These are phyloP conservation scores for Peltaster fructicola DNA, from an alignment of 2,329 filamentous ascomycete genomes.

Conservation along the genomic window DNA sequence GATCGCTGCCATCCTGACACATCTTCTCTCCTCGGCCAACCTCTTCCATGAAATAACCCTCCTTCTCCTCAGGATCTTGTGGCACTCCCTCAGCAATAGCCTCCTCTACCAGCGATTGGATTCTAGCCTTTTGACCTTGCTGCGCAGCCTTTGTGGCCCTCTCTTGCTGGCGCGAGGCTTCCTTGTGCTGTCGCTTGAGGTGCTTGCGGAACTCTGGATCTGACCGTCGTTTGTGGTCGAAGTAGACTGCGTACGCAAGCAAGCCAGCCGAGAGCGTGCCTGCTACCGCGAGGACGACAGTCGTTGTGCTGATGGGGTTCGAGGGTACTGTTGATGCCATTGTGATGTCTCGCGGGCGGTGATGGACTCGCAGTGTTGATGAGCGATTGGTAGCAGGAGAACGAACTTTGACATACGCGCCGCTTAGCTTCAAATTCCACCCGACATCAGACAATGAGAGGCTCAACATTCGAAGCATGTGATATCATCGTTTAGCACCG, in stretches of 20 bases:
- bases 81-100: slow-evolving; percentile 89
- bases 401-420: no score
- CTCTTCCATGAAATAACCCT: slow-evolving; percentile 92
- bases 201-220: slow-evolving; percentile 45
- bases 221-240: slow-evolving; percentile 46
- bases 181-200: slow-evolving; percentile 57
- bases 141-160: slow-evolving; percentile 50
- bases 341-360: no score
- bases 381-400: slow-evolving; percentile 2
- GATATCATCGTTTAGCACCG: no score
- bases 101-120: slow-evolving; percentile 59
- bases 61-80: slow-evolving; percentile 74
- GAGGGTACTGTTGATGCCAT: slow-evolving; percentile 20
- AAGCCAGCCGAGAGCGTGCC: slow-evolving; percentile 41
- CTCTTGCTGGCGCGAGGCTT: slow-evolving; percentile 52
- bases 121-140: slow-evolving; percentile 50
- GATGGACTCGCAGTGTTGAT: background rate
- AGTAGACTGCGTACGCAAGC: slow-evolving; percentile 48
- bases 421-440: no score
- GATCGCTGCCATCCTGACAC: slow-evolving; percentile 61
- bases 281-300: slow-evolving; percentile 39
- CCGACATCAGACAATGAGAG: no score
- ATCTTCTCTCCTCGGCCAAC: slow-evolving; percentile 76
- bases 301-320: slow-evolving; percentile 33
- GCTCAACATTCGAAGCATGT: no score